Conservation (phyloP, 257 asterid genomes). For the Salvia hispanica region DNA sequence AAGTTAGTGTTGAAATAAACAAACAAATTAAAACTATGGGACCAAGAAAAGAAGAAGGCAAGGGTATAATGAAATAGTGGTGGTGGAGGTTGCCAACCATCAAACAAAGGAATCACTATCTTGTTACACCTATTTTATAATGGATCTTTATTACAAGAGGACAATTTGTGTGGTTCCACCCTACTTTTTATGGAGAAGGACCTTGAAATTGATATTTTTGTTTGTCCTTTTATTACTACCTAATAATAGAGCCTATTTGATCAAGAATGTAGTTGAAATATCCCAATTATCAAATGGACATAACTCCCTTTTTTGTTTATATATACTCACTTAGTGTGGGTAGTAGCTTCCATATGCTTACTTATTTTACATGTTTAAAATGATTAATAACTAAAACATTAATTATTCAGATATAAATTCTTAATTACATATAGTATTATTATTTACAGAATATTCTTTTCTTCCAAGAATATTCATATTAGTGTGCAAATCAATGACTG, state of each 20-base stretch:
- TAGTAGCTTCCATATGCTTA: too few relatives aligned
- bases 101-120: slow-evolving; percentile 34
- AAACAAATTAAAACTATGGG: background rate
- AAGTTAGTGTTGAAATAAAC: background rate
- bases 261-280: background rate
- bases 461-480: too few relatives aligned
- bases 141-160: slow-evolving; percentile 29
- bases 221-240: slow-evolving; percentile 9
- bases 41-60: background rate
- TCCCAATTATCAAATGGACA: background rate
- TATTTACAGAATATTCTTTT: too few relatives aligned
- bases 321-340: too few relatives aligned
- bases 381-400: too few relatives aligned
- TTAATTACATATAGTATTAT: too few relatives aligned
- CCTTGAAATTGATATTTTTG: slow-evolving; percentile 26
- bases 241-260: background rate
- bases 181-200: slow-evolving; percentile 31
- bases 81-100: slow-evolving; percentile 1
- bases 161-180: slow-evolving; percentile 38
- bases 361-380: too few relatives aligned
- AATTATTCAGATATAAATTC: too few relatives aligned
- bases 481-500: too few relatives aligned
- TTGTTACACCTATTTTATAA: slow-evolving; percentile 19
- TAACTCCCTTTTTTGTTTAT: background rate
- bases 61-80: background rate